Evolutionary conservation across 2,329 filamentous ascomycete species (phyloP).

Genomic region (Paraphaeosphaeria sporulosa): DNA sequence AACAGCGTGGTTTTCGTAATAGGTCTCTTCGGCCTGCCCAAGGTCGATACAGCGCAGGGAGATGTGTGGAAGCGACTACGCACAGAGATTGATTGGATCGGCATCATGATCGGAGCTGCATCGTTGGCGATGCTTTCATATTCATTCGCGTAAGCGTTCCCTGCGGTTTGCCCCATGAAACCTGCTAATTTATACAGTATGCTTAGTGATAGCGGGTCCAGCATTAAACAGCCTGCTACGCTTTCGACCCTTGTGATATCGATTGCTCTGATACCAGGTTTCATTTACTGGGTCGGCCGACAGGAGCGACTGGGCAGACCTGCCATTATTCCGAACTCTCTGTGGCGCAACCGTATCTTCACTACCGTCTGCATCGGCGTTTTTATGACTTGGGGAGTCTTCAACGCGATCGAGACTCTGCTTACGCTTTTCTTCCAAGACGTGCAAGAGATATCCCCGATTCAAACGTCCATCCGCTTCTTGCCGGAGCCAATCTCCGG

Average conservation of each 20-base stretch:
- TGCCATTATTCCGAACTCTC: conserved; percentile 67
- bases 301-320: conserved; percentile 57
- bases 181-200: conserved; percentile 19
- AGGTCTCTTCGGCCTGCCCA: conserved; percentile 50
- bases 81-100: conserved; percentile 63
- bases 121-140: conserved; percentile 61
- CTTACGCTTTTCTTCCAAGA: conserved; percentile 56
- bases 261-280: conserved; percentile 55
- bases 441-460: conserved; percentile 44
- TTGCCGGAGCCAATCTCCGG: conserved; percentile 52
- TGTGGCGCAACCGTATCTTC: conserved; percentile 68
- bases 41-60: conserved; percentile 31
- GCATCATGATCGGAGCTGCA: conserved; percentile 55
- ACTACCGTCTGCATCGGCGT: conserved; percentile 61
- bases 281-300: conserved; percentile 62
- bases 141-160: conserved; percentile 58
- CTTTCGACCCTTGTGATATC: conserved; percentile 58
- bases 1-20: conserved; percentile 51
- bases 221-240: conserved; percentile 54
- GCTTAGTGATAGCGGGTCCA: conserved; percentile 51
- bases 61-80: conserved; percentile 40
- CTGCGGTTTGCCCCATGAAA: not conserved
- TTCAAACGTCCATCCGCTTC: conserved; percentile 52
- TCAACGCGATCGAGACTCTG: conserved; percentile 49
- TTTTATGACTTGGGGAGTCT: conserved; percentile 49